These are phyloP conservation scores for Cnidoscolus chayamansa DNA, from an alignment of 441 rosid genomes.

Conservation along the genomic window DNA sequence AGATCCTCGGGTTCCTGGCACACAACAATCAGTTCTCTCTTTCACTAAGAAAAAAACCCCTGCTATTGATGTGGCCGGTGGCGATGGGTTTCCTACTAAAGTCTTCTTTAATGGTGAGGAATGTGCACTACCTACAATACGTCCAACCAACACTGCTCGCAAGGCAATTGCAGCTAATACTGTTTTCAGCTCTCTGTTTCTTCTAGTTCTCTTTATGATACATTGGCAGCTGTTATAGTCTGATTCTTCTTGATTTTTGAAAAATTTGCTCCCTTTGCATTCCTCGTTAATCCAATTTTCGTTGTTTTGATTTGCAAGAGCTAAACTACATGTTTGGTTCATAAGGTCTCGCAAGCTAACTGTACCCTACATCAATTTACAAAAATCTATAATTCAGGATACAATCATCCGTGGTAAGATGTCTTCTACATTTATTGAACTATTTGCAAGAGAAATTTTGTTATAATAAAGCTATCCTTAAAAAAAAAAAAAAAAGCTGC, in stretches of 20 bases:
- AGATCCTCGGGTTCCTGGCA: conserved; percentile 70
- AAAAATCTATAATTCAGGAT: background rate
- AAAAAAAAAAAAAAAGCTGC: background rate
- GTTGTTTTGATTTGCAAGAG: background rate
- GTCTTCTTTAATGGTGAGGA: conserved; percentile 90
- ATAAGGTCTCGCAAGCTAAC: background rate
- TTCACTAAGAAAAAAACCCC: conserved; percentile 71
- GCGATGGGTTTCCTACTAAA: conserved; percentile 82
- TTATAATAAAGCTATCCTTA: background rate
- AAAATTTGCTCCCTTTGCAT: no score
- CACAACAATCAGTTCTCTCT: conserved; percentile 82
- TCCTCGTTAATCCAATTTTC: no score
- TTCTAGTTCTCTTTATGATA: conserved; percentile 18
- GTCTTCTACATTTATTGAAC: background rate
- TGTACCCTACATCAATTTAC: background rate
- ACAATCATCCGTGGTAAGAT: background rate
- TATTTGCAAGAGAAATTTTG: background rate
- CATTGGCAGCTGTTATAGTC: conserved; percentile 2
- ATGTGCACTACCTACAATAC: conserved; percentile 62
- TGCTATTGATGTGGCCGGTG: conserved; percentile 50
- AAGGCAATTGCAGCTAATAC: conserved; percentile 18
- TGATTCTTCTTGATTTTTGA: background rate
- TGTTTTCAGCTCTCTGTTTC: conserved; percentile 19
- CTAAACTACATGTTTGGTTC: conserved; percentile 16
- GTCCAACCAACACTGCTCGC: conserved; percentile 52